Evolutionary conservation across 2,329 filamentous ascomycete genomes (phyloP), one percentile per base, ranked within the genome.

Genomic region (Hyphodiscus sp.): DNA sequence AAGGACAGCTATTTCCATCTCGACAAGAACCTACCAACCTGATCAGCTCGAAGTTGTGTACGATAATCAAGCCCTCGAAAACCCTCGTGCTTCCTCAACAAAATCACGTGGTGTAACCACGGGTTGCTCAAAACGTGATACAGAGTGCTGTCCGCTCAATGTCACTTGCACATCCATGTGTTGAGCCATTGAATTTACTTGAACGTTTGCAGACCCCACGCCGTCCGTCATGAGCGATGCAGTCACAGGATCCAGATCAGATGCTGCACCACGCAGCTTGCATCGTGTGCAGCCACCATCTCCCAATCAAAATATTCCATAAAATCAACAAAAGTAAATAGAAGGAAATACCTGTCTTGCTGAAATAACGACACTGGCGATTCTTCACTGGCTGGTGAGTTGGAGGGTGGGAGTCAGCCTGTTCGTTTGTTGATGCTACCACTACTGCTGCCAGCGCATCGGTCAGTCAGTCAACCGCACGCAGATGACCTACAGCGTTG

Each of bases 1-100:
- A 81, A 30, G 71, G 73, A 61, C 79, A 81, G 49, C 71, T 64
- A 58, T 72, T 69, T 51, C 78, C 78, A 56, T 75, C 71, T 62
- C 77, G 71, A 67, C 79, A 81, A 55, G 45, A 55, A 33, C 64
- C 64, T 79, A 75, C 77, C 23, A 20, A 18, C 29, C 50, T 43
- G 47, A 54, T 67, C 55, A 66, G 64, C 55, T 46, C 57, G 57
- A 53, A 52, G 50, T 49, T 54, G 53, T 44, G 55, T 56, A 57
- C 59, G 45, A 56, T 53, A 23, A 16, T 33, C 30, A 18, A 50
- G 46, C 54, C 56, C 47, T 53, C 53, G 47, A 53, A 41, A 49
- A 42, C 46, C 47, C 44, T 50, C 51, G 42, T 52, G 26, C 45
- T 52, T 11, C 50, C 50, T 30, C 33, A 23, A 15, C 16, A 61